Percentiles rank a stretch among this genome's conserved stretches.
phyloP scores from a whole-genome alignment of 495 filamentous ascomycete species.

The Tuber aestivum region DNA sequence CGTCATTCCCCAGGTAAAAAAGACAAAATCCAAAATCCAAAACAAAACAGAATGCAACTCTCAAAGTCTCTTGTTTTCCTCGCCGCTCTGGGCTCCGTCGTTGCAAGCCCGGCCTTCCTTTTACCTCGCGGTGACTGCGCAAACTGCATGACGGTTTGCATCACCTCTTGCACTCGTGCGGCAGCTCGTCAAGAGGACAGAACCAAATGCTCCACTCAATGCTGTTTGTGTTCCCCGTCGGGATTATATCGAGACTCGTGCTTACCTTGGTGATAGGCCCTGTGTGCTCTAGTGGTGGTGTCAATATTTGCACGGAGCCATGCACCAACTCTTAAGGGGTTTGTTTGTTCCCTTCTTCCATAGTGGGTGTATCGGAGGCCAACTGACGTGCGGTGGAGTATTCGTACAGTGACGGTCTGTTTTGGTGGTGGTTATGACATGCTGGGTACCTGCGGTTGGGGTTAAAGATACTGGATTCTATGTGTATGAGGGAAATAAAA shows the following conservation, averaged over 20 bases:
- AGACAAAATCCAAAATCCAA: too few species aligned
- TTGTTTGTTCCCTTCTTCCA: background rate
- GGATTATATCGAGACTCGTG: background rate
- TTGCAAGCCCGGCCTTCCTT: background rate
- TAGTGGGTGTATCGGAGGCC: background rate
- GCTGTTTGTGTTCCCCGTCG: background rate
- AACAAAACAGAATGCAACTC: background rate
- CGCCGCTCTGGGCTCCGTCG: background rate
- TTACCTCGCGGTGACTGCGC: background rate
- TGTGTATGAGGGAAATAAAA: background rate
- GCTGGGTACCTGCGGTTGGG: background rate
- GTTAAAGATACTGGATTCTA: background rate
- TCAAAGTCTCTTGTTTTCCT: background rate
- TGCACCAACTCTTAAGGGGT: background rate
- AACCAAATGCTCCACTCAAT: background rate
- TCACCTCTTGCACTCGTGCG: background rate
- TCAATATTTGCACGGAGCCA: background rate
- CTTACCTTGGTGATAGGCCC: background rate
- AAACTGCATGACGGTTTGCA: background rate
- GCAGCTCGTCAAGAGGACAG: background rate
- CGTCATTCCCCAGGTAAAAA: background rate
- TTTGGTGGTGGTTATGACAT: background rate
- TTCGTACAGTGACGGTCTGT: background rate
- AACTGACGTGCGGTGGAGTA: too few species aligned
- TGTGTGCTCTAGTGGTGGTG: background rate